Percentiles rank a stretch among this genome's conserved stretches.
These are phyloP conservation scores for Copromyces sp. DNA, from an alignment of 495 filamentous ascomycete genomes.

Conservation along the genomic window DNA sequence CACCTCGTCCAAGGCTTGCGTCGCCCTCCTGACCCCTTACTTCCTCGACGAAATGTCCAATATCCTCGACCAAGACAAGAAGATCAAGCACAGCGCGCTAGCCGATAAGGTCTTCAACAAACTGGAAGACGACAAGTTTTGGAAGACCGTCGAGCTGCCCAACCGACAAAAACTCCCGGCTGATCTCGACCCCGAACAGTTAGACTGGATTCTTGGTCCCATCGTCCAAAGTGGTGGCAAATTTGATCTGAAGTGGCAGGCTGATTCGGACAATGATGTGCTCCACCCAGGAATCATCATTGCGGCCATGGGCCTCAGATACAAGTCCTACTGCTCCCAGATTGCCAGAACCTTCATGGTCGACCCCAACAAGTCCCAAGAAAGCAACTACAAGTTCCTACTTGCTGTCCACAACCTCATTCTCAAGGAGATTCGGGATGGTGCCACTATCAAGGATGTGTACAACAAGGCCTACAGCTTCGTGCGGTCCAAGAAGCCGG, in stretches of 20 bases:
- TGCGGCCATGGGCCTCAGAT: conserved; percentile 79
- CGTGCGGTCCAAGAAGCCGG: conserved; percentile 80
- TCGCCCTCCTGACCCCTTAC: conserved; percentile 83
- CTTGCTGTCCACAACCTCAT: conserved; percentile 71
- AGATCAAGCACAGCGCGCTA: conserved; percentile 80
- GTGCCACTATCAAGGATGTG: conserved; percentile 76
- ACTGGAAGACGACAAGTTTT: conserved; percentile 87
- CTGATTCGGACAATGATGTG: conserved; percentile 66
- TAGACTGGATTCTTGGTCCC: conserved; percentile 91
- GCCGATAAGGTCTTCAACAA: conserved; percentile 78
- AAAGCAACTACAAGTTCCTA: conserved; percentile 91
- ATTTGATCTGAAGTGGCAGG: conserved; percentile 76
- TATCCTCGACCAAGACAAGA: conserved; percentile 89
- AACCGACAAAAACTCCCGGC: conserved; percentile 63
- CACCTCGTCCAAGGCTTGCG: conserved; percentile 83
- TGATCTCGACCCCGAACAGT: conserved; percentile 80
- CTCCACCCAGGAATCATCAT: conserved; percentile 92
- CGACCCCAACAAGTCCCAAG: conserved; percentile 89
- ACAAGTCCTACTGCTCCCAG: conserved; percentile 86
- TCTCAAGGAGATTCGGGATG: conserved; percentile 84
- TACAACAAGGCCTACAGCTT: conserved; percentile 75
- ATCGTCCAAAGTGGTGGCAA: conserved; percentile 89
- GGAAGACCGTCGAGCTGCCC: conserved; percentile 61
- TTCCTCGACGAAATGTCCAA: conserved; percentile 97
- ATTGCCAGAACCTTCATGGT: conserved; percentile 92